Evolutionary conservation across 176 grass and related monocot genomes (phyloP).

Genomic region (Oropetium thomaeum): DNA sequence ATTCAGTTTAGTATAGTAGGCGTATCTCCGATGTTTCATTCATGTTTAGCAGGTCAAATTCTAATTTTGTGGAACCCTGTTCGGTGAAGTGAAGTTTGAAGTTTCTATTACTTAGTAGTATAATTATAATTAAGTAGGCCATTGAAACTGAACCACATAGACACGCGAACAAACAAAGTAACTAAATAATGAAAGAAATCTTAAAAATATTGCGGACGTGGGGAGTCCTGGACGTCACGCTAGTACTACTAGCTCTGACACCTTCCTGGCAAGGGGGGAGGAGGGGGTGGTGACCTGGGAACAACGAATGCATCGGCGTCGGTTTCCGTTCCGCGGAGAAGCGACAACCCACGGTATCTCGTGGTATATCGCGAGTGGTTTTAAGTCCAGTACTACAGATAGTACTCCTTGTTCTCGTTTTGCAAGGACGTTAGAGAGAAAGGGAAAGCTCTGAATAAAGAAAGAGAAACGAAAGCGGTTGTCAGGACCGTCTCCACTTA

Average conservation of each 20-base stretch:
- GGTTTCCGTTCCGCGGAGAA: neutral
- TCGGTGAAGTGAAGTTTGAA: neutral
- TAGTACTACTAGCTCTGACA: conserved; percentile 25
- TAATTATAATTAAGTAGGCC: too few species aligned
- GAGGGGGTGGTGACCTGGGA: conserved; percentile 40
- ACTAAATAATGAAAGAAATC: too few species aligned
- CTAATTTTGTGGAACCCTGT: neutral
- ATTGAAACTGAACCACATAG: too few species aligned
- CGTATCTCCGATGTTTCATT: neutral
- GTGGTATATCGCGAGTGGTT: too few species aligned
- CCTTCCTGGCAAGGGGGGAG: neutral
- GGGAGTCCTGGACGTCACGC: conserved; percentile 16
- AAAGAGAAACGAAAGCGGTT: conserved; percentile 2
- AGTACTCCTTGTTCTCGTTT: neutral
- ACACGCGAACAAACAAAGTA: too few species aligned
- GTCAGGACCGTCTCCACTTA: neutral
- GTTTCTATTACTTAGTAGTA: too few species aligned
- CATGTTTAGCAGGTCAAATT: neutral
- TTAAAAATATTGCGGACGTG: neutral
- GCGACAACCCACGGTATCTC: neutral
- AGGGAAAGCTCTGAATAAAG: neutral
- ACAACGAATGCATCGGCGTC: conserved; percentile 21
- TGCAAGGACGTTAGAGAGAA: neutral
- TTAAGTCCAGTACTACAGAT: too few species aligned
- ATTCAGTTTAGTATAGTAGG: too few species aligned